phyloP scores from a whole-genome alignment of 2,329 filamentous ascomycete genomes.

The Diaporthe nobilis region DNA sequence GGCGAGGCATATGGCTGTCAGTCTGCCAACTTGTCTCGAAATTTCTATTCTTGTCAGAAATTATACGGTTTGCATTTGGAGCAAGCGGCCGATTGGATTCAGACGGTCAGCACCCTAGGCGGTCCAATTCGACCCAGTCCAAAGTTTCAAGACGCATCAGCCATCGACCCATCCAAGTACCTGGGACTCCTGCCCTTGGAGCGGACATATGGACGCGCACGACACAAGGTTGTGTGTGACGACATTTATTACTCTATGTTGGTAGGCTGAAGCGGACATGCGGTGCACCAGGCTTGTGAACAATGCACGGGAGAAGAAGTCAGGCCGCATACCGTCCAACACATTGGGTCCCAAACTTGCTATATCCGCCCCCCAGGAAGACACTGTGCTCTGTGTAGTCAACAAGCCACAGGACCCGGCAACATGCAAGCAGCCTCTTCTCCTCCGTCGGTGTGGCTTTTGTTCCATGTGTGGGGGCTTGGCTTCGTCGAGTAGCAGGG shows the following conservation, averaged over 20 bases:
- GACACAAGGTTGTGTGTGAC: neutral
- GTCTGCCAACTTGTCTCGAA: neutral
- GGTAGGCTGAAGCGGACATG: neutral
- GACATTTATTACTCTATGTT: neutral
- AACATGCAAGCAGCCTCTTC: neutral
- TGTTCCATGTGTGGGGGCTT: neutral
- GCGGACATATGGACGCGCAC: neutral
- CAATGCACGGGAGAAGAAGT: neutral
- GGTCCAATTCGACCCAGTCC: neutral
- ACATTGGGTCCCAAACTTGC: neutral
- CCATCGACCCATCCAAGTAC: neutral
- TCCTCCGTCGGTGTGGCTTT: neutral
- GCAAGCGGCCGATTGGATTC: neutral
- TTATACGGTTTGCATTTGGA: neutral
- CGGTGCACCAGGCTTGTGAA: neutral
- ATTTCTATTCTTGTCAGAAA: neutral
- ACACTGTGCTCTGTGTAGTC: neutral
- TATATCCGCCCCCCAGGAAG: neutral
- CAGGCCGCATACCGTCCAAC: neutral
- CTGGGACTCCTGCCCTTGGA: neutral
- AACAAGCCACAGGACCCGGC: neutral
- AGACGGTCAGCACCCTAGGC: neutral
- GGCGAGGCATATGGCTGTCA: neutral
- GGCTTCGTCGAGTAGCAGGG: constrained; percentile 13
- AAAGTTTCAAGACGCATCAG: neutral